Evolutionary conservation across 768 basidiomycete genomes (phyloP).

Genomic region (Podaxis sp.): DNA sequence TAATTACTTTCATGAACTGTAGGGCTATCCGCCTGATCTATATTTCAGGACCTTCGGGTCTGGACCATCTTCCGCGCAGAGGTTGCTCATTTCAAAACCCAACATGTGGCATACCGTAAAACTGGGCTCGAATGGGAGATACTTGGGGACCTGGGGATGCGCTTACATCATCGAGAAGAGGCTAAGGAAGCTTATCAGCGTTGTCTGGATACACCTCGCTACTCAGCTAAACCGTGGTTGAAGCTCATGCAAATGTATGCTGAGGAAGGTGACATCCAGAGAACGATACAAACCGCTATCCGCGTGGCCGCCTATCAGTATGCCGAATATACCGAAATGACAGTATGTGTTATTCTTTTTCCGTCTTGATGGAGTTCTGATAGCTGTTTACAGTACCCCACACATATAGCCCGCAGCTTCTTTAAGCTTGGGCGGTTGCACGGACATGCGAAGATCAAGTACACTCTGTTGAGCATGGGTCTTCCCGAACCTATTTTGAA

Average conservation of each 20-base stretch:
- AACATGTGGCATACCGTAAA: conserved; percentile 96
- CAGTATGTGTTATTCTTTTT: conserved; percentile 44
- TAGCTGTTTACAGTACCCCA: conserved; percentile 65
- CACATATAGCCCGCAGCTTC: conserved; percentile 82
- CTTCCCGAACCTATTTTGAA: conserved; percentile 85
- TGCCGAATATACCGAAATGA: conserved; percentile 86
- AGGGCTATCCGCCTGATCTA: conserved; percentile 7
- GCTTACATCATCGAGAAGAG: conserved; percentile 97
- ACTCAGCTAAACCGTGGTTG: conserved; percentile 89
- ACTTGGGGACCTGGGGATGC: conserved; percentile 85
- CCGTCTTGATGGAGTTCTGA: not conserved
- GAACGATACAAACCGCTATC: conserved; percentile 88
- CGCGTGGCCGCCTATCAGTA: conserved; percentile 90
- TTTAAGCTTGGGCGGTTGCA: conserved; percentile 94
- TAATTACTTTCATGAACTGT: not conserved
- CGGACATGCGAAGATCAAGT: conserved; percentile 91
- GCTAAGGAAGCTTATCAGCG: conserved; percentile 97
- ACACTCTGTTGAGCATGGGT: conserved; percentile 91
- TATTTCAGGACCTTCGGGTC: conserved; percentile 79
- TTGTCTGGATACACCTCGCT: conserved; percentile 81
- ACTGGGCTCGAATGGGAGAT: conserved; percentile 99
- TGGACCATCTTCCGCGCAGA: conserved; percentile 99
- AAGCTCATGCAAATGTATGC: conserved; percentile 95
- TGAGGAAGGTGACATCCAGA: conserved; percentile 92
- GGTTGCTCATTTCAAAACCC: conserved; percentile 97